Percentiles rank a stretch among this genome's conserved stretches.
These are phyloP conservation scores for Pestalotiopsis fici DNA, from an alignment of 2,329 filamentous ascomycete genomes.

Conservation along the genomic window DNA sequence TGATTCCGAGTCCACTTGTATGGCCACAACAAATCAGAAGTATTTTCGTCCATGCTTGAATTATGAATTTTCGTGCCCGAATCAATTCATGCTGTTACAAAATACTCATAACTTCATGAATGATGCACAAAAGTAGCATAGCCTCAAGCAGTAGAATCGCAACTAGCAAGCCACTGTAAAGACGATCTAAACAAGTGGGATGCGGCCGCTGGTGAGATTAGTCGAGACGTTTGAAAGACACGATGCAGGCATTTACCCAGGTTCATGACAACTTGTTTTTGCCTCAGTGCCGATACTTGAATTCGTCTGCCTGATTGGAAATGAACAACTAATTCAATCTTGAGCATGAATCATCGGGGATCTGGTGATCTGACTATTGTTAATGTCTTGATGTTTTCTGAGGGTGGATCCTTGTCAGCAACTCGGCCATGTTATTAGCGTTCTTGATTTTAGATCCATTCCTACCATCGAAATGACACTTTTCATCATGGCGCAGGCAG, in stretches of 20 bases:
- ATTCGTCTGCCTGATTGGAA: neutral
- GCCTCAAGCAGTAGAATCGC: too few species aligned
- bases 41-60: too few species aligned
- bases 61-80: too few species aligned
- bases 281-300: neutral
- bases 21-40: neutral
- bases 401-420: neutral
- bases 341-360: neutral
- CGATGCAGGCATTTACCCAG: neutral
- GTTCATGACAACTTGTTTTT: neutral
- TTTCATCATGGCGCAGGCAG: neutral
- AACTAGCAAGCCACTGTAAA: too few species aligned
- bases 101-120: too few species aligned
- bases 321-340: neutral
- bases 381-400: neutral
- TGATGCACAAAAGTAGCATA: too few species aligned
- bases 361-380: neutral
- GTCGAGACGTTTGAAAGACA: neutral
- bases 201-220: neutral
- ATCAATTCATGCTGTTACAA: too few species aligned
- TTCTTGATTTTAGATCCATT: constrained; percentile 8
- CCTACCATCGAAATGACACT: neutral
- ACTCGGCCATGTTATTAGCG: neutral
- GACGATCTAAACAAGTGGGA: neutral
- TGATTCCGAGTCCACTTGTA: neutral